Base-by-base conservation (phyloP, 139 green algal species). In the Coccomyxa sp. region DNA sequence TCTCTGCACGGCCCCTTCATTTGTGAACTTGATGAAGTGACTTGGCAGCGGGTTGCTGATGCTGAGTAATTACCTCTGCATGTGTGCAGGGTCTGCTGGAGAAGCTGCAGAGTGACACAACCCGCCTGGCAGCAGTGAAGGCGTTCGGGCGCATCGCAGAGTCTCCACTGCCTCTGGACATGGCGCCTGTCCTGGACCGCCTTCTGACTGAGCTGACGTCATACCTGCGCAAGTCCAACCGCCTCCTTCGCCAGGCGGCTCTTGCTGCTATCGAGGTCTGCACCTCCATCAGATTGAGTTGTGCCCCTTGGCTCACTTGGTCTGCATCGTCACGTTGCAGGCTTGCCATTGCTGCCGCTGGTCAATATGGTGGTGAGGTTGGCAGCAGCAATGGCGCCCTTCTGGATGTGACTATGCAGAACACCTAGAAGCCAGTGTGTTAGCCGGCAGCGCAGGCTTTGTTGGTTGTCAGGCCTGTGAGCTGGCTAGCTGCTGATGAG, bases 171-270 rank as follows among this genome's bases (percentile, higher is more conserved):
- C 68, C 73, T 35, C 68, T 93, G 38, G 81, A 91, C 70, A 76
- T 93, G 40, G 83, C 37, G 18, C 35, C 68, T 18, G 80, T 91
- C 68, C 79, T 93, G 39, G 73, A 83, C 40, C 79, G 82, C 0
- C 74, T 90, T 34, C 55, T 93, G 37, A 68, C 58, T 7, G 90
- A 96, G 82, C 88, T 99, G 18, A 97, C 92, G 4, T 73, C 70
- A 73, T 98, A 98, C 87, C 87, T 99, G 74, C 90, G 94, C 74
- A 99, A 98, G 86, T 87, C 92, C 37, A 97, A 96, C 84, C 80
- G 95, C 14, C 77, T 82, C 44, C 92, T 99, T 50, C 86, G 95
- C 50, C 89, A 93, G 80, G 90, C 91, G 1, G 83, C 95, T 14
- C 86, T 99, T 10, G 54, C 73, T 3, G 83, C 89, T 0, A 82